A percentile compares a stretch with the other conserved stretches of the same genome.
These are phyloP conservation scores for Cladophialophora chaetospira DNA, from an alignment of 2,329 filamentous ascomycete genomes.

Conservation along the genomic window DNA sequence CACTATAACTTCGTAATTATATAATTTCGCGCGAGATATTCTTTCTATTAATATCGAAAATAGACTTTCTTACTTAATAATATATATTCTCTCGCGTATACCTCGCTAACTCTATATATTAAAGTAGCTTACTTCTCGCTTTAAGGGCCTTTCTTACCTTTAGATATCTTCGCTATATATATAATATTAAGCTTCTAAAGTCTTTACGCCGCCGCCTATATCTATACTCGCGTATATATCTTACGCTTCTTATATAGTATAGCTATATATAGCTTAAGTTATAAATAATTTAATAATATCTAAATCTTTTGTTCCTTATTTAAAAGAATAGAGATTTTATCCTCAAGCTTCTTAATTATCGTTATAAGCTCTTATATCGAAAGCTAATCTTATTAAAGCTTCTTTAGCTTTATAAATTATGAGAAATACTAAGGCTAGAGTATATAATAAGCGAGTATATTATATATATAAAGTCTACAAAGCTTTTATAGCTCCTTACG, in stretches of 20 bases:
- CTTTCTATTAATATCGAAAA: not conserved
- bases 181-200: not conserved
- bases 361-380: not conserved
- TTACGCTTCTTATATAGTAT: not conserved
- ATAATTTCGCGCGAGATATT: not conserved
- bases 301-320: not conserved
- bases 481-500: too few relatives aligned
- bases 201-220: not conserved
- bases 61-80: not conserved
- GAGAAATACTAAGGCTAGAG: too few relatives aligned
- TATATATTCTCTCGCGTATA: not conserved
- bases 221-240: not conserved
- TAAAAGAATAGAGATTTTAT: not conserved
- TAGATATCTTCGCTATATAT: not conserved
- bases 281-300: not conserved
- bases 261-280: not conserved
- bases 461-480: too few relatives aligned
- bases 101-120: not conserved
- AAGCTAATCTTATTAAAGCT: not conserved
- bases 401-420: not conserved
- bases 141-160: not conserved
- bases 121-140: not conserved
- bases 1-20: not conserved
- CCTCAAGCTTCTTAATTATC: not conserved
- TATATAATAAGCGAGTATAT: too few relatives aligned